Evolutionary conservation across 164 flowering plant genomes (phyloP), one percentile per base, ranked within the genome.

Genomic region (Litsea cubeba): DNA sequence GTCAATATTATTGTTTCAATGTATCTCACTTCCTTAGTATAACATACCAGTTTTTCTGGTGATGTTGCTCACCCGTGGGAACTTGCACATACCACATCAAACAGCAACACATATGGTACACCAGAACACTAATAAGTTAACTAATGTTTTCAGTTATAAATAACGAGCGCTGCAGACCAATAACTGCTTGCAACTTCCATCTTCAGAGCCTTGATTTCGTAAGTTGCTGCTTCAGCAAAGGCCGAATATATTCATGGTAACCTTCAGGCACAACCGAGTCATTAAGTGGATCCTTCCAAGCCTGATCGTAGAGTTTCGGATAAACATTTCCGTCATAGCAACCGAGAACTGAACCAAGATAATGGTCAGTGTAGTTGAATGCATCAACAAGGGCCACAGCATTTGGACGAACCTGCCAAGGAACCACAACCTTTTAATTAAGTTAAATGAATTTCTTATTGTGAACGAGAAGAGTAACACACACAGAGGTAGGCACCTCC

Each of bases 261-360:
- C 99, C 95, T 72, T 96, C 98, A 25, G 97, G 90, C 69, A 96
- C 89, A 50, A 86, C 93, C 0, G 97, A 68, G 15, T 92, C 94
- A 73, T 96, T 96, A 70, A 94, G 81, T 54, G 99, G 99, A 58
- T 94, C 97, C 85, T 92, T 94, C 98, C 92, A 89, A 20, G 98
- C 98, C 71, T 86, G 87, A 58, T 91, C 93, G 15, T 94, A 93
- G 26, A 96, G 94, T 62, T 87, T 94, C n/a, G 97, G 97, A 72
- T 96, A 96, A 66, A 96, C 99, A 78, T 96, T 91, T 32, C 99
- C 99, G 77, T 96, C 98, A 63, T 94, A 94, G 49, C 97, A 83
- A 32, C 99, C 99, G 2, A 96, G 95, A 66, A 85, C 76, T 0
- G 99, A 96, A 57, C 93, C 89, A 2, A 96, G 94, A 82, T 14